phyloP scores from a whole-genome alignment of 208 protist genomes.

The Leishmania aethiopica region DNA sequence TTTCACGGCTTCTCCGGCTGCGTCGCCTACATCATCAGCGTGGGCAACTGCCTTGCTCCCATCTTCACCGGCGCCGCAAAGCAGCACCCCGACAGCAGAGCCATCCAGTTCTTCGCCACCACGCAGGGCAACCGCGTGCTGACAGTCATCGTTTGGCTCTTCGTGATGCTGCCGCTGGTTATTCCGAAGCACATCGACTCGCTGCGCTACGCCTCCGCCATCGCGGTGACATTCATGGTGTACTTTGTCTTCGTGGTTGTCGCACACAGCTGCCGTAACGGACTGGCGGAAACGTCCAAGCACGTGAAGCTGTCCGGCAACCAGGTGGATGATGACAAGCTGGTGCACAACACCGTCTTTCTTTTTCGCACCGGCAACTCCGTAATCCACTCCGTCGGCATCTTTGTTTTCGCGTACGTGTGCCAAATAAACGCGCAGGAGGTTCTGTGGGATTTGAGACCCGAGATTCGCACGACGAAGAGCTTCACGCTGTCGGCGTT shows the following conservation, averaged over 20 bases:
- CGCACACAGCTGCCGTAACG: slow-evolving; percentile 42
- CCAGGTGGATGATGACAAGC: slow-evolving; percentile 11
- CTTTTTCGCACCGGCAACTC: slow-evolving; percentile 51
- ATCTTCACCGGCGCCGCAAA: slow-evolving; percentile 28
- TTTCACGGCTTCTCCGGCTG: slow-evolving; percentile 36
- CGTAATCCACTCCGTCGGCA: slow-evolving; percentile 36
- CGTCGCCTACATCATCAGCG: slow-evolving; percentile 44
- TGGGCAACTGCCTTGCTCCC: slow-evolving; percentile 33
- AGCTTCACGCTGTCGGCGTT: slow-evolving; percentile 43
- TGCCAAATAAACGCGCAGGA: slow-evolving; percentile 65
- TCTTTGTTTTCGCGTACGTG: slow-evolving; percentile 71
- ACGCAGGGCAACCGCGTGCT: slow-evolving; percentile 34
- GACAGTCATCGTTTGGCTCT: slow-evolving; percentile 42
- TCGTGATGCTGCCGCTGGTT: slow-evolving; percentile 61
- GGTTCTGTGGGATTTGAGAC: slow-evolving; percentile 55
- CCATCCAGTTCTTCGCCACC: slow-evolving; percentile 30
- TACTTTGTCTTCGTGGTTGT: slow-evolving; percentile 51
- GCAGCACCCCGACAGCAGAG: slow-evolving; percentile 21
- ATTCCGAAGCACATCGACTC: slow-evolving; percentile 71
- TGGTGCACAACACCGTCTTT: slow-evolving; percentile 35
- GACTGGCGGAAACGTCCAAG: slow-evolving; percentile 24
- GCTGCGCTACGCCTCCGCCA: slow-evolving; percentile 54
- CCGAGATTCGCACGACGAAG: slow-evolving; percentile 26
- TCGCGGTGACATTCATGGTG: slow-evolving; percentile 57
- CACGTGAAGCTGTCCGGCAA: slow-evolving; percentile 25